A percentile compares a stretch with the other conserved stretches of the same genome.
These are phyloP conservation scores for Aspergillus hortae DNA, from an alignment of 2,329 filamentous ascomycete genomes.

Conservation along the genomic window DNA sequence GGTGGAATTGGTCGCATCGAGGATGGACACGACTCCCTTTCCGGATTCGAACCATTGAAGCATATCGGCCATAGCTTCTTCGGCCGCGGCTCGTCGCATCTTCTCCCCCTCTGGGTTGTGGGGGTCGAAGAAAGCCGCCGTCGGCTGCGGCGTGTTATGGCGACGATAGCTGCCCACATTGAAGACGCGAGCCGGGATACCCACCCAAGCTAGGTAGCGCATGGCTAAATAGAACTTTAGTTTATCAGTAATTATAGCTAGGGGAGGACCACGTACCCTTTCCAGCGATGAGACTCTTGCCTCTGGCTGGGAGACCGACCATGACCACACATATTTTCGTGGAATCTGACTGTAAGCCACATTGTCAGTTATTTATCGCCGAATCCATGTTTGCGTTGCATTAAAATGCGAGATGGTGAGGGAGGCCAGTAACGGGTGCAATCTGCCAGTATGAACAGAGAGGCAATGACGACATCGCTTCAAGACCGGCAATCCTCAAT, in stretches of 20 bases:
- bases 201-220: constrained; percentile 94
- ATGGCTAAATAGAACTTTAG: constrained; percentile 57
- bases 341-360: constrained; percentile 82
- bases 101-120: constrained; percentile 87
- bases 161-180: constrained; percentile 97
- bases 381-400: background rate
- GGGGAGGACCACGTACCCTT: constrained; percentile 64
- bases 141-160: constrained; percentile 81
- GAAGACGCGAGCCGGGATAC: constrained; percentile 89
- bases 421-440: background rate
- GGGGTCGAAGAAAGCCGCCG: constrained; percentile 92
- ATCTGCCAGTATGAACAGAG: no score
- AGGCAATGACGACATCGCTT: constrained; percentile 2
- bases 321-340: constrained; percentile 97
- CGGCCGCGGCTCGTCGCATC: constrained; percentile 79
- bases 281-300: constrained; percentile 96
- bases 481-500: background rate
- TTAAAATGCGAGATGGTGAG: background rate
- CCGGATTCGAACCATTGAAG: constrained; percentile 78
- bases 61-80: constrained; percentile 93
- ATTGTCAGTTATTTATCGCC: constrained; percentile 7
- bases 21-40: constrained; percentile 81
- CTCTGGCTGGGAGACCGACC: constrained; percentile 92
- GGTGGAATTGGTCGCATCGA: constrained; percentile 96
- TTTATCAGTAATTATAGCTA: background rate